These are phyloP conservation scores for Mycena chlorophos DNA, from an alignment of 768 basidiomycete species.

Conservation along the genomic window DNA sequence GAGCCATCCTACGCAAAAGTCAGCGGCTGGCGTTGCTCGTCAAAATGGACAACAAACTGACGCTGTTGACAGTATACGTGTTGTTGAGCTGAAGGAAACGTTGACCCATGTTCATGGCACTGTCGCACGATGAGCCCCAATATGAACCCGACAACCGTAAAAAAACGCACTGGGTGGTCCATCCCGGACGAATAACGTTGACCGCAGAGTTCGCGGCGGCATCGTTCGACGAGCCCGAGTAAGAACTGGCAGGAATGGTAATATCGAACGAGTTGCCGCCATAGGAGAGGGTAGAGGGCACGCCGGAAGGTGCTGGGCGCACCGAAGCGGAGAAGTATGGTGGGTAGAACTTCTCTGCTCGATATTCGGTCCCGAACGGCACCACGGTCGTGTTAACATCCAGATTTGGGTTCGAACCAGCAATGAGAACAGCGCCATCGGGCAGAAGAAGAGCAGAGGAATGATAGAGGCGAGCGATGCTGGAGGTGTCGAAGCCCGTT, in stretches of 20 bases:
- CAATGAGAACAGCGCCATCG: slow-evolving; percentile 82
- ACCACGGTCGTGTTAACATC: slow-evolving; percentile 60
- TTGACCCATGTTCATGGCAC: slow-evolving; percentile 86
- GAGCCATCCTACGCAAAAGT: slow-evolving; percentile 51
- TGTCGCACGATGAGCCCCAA: neutral
- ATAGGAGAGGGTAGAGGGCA: slow-evolving; percentile 76
- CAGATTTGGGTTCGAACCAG: slow-evolving; percentile 91
- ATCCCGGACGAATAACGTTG: slow-evolving; percentile 77
- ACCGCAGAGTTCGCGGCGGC: slow-evolving; percentile 76
- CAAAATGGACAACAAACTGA: neutral
- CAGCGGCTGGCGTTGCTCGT: neutral
- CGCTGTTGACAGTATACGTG: slow-evolving; percentile 71
- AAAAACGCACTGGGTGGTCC: slow-evolving; percentile 59
- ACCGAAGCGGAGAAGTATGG: slow-evolving; percentile 72
- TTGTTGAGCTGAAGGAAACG: slow-evolving; percentile 78
- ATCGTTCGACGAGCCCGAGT: slow-evolving; percentile 64
- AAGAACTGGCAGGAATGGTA: slow-evolving; percentile 62
- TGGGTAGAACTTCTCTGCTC: slow-evolving; percentile 88
- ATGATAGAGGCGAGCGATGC: slow-evolving; percentile 85
- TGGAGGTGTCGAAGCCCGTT: slow-evolving; percentile 57
- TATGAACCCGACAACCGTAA: neutral
- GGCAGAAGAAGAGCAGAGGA: slow-evolving; percentile 86
- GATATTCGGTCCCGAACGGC: slow-evolving; percentile 72
- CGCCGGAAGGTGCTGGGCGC: slow-evolving; percentile 70
- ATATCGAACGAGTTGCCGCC: slow-evolving; percentile 84